Evolutionary conservation across 139 green algal genomes (phyloP), one percentile per base, ranked within the genome.

Genomic region (Chlamydomonas applanata): DNA sequence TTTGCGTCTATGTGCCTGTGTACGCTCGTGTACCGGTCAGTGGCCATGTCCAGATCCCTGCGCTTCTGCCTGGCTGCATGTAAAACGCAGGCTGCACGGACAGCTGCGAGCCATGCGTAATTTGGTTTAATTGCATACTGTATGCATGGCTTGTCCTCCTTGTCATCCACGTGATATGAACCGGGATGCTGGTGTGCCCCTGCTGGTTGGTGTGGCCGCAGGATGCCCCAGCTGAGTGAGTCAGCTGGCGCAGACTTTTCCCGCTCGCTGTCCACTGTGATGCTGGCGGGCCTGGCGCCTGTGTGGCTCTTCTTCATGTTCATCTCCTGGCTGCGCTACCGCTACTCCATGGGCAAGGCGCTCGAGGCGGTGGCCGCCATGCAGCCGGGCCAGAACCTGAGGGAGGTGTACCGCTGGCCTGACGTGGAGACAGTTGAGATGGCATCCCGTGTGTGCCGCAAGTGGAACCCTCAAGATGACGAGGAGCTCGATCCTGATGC

Each of bases 401-500:
- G 53, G 11, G 53, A 61, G 53, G 53, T 61, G 53, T 49, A 49
- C 40, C 40, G 40, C 40, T 49, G 40, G 40, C 40, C 40, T 7
- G 40, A 49, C 11, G 40, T 49, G 40, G 40, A 49, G 40, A 49
- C 40, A 49, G 79, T 86, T 30, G 82, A 89, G 71, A 77, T 88
- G 7, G 46, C 72, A 14, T 71, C 81, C 1, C 77, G 82, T 24
- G 79, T 75, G 61, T 71, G 33, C 33, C 82, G 85, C 72, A 75
- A 62, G 34, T 85, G 77, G 79, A 65, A 84, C 35, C 79, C 76
- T 16, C 67, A 83, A 49, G 85, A 90, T 2, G 73, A 84, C 13
- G 27, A 74, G 30, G 16, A 66, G 14, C 74, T 85, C 22, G 74
- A 86, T 56, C 7, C 52, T 2, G 70, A 82, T 4, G 73, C 62